Percentiles rank a stretch among this genome's conserved stretches.
phyloP scores from a whole-genome alignment of 352 stramenopile species.

The Phytopythium chamaehyphon region DNA sequence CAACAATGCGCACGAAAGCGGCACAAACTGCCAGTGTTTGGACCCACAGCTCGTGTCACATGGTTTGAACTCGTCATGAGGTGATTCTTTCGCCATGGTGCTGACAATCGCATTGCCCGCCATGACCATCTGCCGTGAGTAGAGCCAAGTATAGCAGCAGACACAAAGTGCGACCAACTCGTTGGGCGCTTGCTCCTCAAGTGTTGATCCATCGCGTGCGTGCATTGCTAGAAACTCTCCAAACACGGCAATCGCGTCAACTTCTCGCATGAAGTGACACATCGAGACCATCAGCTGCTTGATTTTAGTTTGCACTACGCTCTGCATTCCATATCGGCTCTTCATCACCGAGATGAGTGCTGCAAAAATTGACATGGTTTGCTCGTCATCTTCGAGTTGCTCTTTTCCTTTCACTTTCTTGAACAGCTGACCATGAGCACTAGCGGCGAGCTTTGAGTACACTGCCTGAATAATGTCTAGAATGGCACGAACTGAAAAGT shows the following conservation, averaged over 20 bases:
- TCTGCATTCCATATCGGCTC: conserved; percentile 43
- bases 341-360: conserved; percentile 43
- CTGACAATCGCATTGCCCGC: conserved; percentile 27
- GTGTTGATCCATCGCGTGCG: conserved; percentile 5
- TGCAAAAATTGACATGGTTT: conserved; percentile 34
- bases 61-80: background rate
- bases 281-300: conserved; percentile 62
- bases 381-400: background rate
- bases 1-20: conserved; percentile 40
- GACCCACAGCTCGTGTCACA: conserved; percentile 4
- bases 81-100: background rate
- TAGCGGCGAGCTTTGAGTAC: conserved; percentile 35
- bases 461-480: conserved; percentile 53
- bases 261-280: conserved; percentile 40
- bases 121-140: conserved; percentile 56
- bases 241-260: conserved; percentile 64
- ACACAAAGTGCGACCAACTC: conserved; percentile 58
- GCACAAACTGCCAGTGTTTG: conserved; percentile 62
- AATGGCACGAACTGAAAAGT: conserved; percentile 50
- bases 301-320: conserved; percentile 51
- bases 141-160: conserved; percentile 52
- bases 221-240: conserved; percentile 61
- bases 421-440: conserved; percentile 41
- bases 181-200: conserved; percentile 31
- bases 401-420: conserved; percentile 19